phyloP scores from a whole-genome alignment of 805 yeast species.

The Novakomyces olei region DNA sequence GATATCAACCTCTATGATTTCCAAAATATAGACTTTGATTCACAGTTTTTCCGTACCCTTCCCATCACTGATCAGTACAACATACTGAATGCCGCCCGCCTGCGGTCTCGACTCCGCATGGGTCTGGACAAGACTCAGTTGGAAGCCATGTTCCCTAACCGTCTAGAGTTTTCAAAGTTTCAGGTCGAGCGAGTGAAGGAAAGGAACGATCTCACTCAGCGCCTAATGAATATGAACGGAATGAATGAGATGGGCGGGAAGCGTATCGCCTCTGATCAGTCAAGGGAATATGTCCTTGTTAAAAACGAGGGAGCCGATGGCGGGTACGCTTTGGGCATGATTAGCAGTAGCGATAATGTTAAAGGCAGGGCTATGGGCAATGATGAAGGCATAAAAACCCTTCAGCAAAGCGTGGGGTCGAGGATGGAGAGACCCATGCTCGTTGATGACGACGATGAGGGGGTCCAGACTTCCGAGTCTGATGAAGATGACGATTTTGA shows the following conservation, averaged over 20 bases:
- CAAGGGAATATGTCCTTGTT: conserved; percentile 49
- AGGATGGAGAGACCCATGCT: conserved; percentile 6
- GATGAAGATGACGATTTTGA: conserved; percentile 43
- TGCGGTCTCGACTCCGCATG: conserved; percentile 77
- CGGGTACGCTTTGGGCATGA: conserved; percentile 3
- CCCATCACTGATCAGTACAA: conserved; percentile 77
- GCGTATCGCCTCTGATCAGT: conserved; percentile 67
- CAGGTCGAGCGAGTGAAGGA: conserved; percentile 85
- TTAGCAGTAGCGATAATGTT: not conserved
- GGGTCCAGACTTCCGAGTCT: conserved; percentile 20
- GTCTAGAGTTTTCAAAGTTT: conserved; percentile 76
- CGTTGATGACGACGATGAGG: conserved; percentile 13
- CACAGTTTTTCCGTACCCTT: conserved; percentile 50
- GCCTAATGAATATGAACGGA: conserved; percentile 63
- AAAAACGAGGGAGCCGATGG: conserved; percentile 29
- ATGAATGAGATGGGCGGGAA: conserved; percentile 31
- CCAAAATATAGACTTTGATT: conserved; percentile 53
- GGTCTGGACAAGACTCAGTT: conserved; percentile 85
- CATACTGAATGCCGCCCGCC: conserved; percentile 57
- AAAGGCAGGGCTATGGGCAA: conserved; percentile 6
- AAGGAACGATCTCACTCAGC: conserved; percentile 74
- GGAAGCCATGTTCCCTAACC: conserved; percentile 55
- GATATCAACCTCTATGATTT: conserved; percentile 18
- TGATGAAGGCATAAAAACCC: conserved; percentile 3
- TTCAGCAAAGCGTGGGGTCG: conserved; percentile 6